These are phyloP conservation scores for Ballota nigra DNA, from an alignment of 257 asterid species.

Conservation along the genomic window DNA sequence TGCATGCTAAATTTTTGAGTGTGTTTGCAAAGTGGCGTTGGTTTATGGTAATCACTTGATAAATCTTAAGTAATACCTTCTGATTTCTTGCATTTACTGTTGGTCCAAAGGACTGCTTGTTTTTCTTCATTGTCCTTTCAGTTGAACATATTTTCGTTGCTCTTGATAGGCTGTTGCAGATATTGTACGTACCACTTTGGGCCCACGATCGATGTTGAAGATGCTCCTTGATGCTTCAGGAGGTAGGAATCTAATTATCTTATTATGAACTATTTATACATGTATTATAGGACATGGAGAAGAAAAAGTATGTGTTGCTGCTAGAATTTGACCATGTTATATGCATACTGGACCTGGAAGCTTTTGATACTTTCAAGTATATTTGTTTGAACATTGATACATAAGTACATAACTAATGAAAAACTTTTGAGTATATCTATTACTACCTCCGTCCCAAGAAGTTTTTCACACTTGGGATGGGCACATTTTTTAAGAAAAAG, in stretches of 20 bases:
- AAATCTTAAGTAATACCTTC: background rate
- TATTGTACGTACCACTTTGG: conserved; percentile 89
- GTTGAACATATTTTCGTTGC: background rate
- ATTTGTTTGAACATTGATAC: background rate
- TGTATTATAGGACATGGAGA: conserved; percentile 7
- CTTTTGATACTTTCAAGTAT: background rate
- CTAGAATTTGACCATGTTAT: background rate
- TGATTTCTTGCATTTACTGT: background rate
- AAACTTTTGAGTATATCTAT: background rate
- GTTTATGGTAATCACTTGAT: background rate
- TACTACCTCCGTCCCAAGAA: no score
- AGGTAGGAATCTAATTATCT: conserved; percentile 40
- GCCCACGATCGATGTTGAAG: conserved; percentile 91
- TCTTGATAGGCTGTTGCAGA: conserved; percentile 85
- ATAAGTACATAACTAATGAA: background rate
- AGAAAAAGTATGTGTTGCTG: background rate
- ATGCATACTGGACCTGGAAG: background rate
- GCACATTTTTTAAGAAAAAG: no score
- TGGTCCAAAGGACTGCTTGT: background rate
- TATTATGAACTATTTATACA: background rate
- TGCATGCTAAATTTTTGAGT: no score
- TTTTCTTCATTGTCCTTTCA: conserved; percentile 9
- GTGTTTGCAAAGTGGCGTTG: background rate
- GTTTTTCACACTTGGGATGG: no score
- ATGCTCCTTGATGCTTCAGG: conserved; percentile 90